phyloP scores from a whole-genome alignment of 495 filamentous ascomycete species.

The Aspergillus affinis region DNA sequence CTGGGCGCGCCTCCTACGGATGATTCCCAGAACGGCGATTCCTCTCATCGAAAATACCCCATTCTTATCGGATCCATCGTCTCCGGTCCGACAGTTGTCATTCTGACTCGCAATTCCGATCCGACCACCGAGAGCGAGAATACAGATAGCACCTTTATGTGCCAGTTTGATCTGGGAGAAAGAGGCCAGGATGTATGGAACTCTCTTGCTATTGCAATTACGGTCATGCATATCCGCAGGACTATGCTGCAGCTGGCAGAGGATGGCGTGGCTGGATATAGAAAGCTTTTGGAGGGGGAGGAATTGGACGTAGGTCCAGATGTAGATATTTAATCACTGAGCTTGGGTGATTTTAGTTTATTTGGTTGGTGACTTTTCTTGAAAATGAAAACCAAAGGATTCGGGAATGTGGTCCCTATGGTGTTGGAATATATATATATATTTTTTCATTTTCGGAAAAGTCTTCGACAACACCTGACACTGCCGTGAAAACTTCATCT shows the following conservation, averaged over 20 bases:
- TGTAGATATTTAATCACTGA: not conserved
- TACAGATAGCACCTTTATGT: constrained; percentile 29
- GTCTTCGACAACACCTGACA: too few species aligned
- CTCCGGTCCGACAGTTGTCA: constrained; percentile 41
- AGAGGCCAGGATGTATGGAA: constrained; percentile 49
- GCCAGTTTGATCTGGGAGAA: constrained; percentile 41
- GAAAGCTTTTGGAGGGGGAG: constrained; percentile 2
- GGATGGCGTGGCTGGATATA: constrained; percentile 12
- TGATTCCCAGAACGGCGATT: not conserved
- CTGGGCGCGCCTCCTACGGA: constrained; percentile 2
- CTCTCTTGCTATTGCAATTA: constrained; percentile 44
- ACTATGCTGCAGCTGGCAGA: constrained; percentile 34
- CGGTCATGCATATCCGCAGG: constrained; percentile 37
- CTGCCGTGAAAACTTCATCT: too few species aligned
- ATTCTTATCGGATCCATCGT: constrained; percentile 42
- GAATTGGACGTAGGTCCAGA: not conserved
- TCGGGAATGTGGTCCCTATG: too few species aligned
- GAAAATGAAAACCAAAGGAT: too few species aligned
- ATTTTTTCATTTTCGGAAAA: too few species aligned
- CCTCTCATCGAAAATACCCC: constrained; percentile 11
- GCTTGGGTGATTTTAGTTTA: too few species aligned
- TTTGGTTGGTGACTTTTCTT: too few species aligned
- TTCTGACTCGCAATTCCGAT: constrained; percentile 39
- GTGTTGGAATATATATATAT: too few species aligned
- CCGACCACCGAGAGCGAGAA: constrained; percentile 17